Evolutionary conservation across 1,139 yeast species (phyloP).

Genomic region (Yueomyces sp.): DNA sequence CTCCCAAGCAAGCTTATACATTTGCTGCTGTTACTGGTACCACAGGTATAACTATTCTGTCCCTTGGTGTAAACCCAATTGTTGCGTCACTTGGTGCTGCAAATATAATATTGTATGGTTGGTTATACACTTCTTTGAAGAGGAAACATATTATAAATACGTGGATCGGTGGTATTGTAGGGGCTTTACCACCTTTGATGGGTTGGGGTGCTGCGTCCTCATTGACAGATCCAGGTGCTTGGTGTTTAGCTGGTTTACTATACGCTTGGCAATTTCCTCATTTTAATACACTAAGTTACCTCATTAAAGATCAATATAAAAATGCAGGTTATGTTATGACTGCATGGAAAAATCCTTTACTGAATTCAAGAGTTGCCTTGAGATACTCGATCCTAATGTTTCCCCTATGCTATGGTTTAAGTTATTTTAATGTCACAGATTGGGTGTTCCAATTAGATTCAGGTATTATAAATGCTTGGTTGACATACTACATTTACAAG

Average conservation of each 20-base stretch:
- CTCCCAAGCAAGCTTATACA: constrained; percentile 61
- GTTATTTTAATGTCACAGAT: constrained; percentile 75
- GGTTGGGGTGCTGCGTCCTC: constrained; percentile 97
- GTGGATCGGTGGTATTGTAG: constrained; percentile 98
- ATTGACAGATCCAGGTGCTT: constrained; percentile 76
- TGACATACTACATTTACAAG: constrained; percentile 62
- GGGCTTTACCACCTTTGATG: constrained; percentile 97
- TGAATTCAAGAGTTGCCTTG: constrained; percentile 88
- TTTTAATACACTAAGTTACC: constrained; percentile 84
- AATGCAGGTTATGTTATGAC: constrained; percentile 95
- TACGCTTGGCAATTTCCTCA: constrained; percentile 99
- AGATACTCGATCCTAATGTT: constrained; percentile 84
- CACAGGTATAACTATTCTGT: constrained; percentile 56
- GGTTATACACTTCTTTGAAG: constrained; percentile 85
- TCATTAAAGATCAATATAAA: constrained; percentile 75
- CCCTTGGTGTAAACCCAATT: constrained; percentile 71
- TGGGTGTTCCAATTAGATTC: constrained; percentile 71
- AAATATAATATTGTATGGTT: constrained; percentile 73
- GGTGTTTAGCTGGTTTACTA: constrained; percentile 82
- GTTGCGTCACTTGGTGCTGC: constrained; percentile 69
- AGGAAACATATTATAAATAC: constrained; percentile 78
- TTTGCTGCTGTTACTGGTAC: constrained; percentile 71
- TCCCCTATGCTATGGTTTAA: constrained; percentile 77
- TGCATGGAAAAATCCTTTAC: constrained; percentile 80
- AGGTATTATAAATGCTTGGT: constrained; percentile 72